Conservation (phyloP, 2,329 filamentous ascomycete species). For the Aureobasidium namibiae region DNA sequence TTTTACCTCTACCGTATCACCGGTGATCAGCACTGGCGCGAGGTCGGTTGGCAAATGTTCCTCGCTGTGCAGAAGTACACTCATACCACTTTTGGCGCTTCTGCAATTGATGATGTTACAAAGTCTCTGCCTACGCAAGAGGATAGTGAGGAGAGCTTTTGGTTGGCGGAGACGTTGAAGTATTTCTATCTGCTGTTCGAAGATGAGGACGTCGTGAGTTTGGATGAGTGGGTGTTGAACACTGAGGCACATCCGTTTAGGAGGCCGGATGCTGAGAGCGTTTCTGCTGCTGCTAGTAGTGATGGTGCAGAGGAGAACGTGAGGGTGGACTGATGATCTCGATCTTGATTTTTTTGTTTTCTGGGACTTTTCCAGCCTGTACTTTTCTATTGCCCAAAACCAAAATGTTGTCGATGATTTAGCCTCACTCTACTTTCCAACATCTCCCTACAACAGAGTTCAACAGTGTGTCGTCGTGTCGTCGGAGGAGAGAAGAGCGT, state of each 20-base stretch:
- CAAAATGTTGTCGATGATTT: no score
- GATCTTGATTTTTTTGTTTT: no score
- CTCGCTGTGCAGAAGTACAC: conserved; percentile 60
- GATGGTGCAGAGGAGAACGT: neutral
- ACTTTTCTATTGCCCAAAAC: no score
- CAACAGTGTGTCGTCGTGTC: neutral
- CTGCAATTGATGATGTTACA: conserved; percentile 59
- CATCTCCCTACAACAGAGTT: no score
- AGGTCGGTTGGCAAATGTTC: conserved; percentile 85
- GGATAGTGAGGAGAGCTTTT: conserved; percentile 80
- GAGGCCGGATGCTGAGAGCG: conserved; percentile 23
- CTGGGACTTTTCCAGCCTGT: no score
- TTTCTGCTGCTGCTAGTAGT: neutral
- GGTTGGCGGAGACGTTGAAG: conserved; percentile 81
- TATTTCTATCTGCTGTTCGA: conserved; percentile 83
- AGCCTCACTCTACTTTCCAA: no score
- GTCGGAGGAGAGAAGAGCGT: neutral
- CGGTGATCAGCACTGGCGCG: conserved; percentile 64
- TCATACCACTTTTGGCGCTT: conserved; percentile 57
- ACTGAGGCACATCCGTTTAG: conserved; percentile 47
- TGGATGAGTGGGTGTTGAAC: conserved; percentile 61
- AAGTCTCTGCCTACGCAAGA: conserved; percentile 32
- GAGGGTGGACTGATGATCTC: no score
- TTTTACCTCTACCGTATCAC: conserved; percentile 90
- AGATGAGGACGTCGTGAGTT: conserved; percentile 53